These are phyloP conservation scores for Arabidopsis thaliana DNA, from an alignment of 345 rosid genomes.

Conservation along the genomic window DNA sequence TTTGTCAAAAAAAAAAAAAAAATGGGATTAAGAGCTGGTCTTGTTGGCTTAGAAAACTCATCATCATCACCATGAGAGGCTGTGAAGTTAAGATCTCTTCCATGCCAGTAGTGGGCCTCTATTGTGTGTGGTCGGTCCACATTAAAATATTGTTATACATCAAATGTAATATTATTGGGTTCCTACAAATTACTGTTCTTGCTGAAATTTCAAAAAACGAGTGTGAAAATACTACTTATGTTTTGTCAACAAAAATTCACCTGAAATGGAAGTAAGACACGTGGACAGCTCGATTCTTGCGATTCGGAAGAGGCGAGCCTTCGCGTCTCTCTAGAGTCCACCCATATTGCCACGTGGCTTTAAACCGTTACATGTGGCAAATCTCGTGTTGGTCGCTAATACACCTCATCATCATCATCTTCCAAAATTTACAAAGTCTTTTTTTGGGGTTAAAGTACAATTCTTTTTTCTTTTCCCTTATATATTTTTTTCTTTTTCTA, in stretches of 20 bases:
- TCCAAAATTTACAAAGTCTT: slow-evolving; percentile 12
- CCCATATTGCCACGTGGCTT: slow-evolving; percentile 33
- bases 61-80: slow-evolving; percentile 47
- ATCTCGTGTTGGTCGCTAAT: slow-evolving; percentile 1
- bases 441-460: too few species aligned
- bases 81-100: too few species aligned
- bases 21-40: slow-evolving; percentile 15
- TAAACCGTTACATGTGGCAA: slow-evolving; percentile 12
- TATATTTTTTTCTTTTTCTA: not conserved
- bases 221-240: not conserved
- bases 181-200: too few species aligned
- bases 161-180: too few species aligned
- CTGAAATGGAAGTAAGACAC: slow-evolving; percentile 13
- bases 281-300: not conserved
- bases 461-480: not conserved
- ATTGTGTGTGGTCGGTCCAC: not conserved
- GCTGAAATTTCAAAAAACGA: not conserved
- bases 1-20: not conserved
- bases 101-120: not conserved
- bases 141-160: not conserved
- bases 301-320: slow-evolving; percentile 21
- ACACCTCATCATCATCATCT: slow-evolving; percentile 39
- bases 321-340: slow-evolving; percentile 21
- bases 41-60: slow-evolving; percentile 17
- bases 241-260: not conserved